Conservation (phyloP, 257 asterid species). For the Nicotiana tomentosiformis region DNA sequence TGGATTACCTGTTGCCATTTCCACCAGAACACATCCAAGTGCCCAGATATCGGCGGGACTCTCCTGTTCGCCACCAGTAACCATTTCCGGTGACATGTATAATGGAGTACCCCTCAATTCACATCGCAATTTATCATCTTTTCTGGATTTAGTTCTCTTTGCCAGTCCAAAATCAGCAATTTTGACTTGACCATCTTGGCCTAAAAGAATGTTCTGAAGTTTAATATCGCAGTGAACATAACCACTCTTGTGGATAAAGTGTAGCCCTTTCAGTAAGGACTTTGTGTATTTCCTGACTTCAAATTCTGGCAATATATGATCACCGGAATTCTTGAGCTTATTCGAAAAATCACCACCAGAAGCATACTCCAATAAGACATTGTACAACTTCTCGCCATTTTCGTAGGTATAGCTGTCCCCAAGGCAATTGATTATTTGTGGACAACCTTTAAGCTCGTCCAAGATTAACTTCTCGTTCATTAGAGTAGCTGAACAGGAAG, state of each 20-base stretch:
- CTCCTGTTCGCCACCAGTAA: conserved; percentile 54
- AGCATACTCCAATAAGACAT: conserved; percentile 75
- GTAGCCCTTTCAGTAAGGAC: conserved; percentile 45
- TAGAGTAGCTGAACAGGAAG: conserved; percentile 38
- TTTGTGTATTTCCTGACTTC: conserved; percentile 45
- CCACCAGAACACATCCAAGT: conserved; percentile 69
- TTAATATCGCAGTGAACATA: conserved; percentile 86
- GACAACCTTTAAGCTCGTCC: conserved; percentile 52
- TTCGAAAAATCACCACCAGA: conserved; percentile 58
- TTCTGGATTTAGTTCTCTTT: conserved; percentile 17
- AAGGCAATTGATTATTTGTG: conserved; percentile 51
- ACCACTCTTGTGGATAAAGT: conserved; percentile 50
- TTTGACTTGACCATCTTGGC: conserved; percentile 32
- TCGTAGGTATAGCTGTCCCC: conserved; percentile 58
- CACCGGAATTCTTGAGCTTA: conserved; percentile 28
- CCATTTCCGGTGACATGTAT: conserved; percentile 95
- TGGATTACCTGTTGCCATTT: conserved; percentile 62
- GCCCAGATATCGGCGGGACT: conserved; percentile 91
- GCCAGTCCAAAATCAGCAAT: conserved; percentile 90
- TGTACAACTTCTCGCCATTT: conserved; percentile 71
- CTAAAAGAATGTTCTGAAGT: conserved; percentile 64
- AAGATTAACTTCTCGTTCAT: conserved; percentile 48
- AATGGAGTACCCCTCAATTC: conserved; percentile 82
- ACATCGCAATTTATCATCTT: conserved; percentile 11
- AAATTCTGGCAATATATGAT: conserved; percentile 31